Conservation (phyloP, 2,329 filamentous ascomycete genomes). For the Cordyceps cicadae region DNA sequence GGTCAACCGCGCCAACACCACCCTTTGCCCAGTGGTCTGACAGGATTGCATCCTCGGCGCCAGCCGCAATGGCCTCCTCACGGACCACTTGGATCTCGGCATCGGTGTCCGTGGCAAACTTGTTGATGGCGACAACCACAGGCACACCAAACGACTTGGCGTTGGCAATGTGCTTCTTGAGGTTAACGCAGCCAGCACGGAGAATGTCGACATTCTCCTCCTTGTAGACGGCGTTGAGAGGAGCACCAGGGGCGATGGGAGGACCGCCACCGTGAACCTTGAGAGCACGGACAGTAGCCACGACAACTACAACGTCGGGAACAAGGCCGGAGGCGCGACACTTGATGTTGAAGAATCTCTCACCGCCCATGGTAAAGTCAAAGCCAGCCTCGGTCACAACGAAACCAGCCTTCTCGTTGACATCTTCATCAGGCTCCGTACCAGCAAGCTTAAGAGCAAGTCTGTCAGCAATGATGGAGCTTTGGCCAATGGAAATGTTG, state of each 20-base stretch:
- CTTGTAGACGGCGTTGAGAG: slow-evolving; percentile 81
- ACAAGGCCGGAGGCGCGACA: slow-evolving; percentile 88
- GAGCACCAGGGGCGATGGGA: slow-evolving; percentile 78
- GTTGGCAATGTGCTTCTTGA: slow-evolving; percentile 91
- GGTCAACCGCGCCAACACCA: slow-evolving; percentile 78
- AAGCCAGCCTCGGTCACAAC: slow-evolving; percentile 97
- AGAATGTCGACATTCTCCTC: slow-evolving; percentile 91
- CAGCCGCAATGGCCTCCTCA: slow-evolving; percentile 84
- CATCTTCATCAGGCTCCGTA: slow-evolving; percentile 84
- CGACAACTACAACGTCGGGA: slow-evolving; percentile 88
- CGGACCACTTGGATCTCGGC: slow-evolving; percentile 84
- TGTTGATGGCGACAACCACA: slow-evolving; percentile 95
- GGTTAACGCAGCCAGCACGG: slow-evolving; percentile 82
- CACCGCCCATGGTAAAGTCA: slow-evolving; percentile 98
- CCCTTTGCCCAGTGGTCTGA: slow-evolving; percentile 97
- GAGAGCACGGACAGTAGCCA: slow-evolving; percentile 88
- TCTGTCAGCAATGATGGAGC: slow-evolving; percentile 89
- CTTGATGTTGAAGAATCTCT: slow-evolving; percentile 99
- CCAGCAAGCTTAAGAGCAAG: slow-evolving; percentile 92
- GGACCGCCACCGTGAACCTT: slow-evolving; percentile 97
- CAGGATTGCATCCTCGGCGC: slow-evolving; percentile 86
- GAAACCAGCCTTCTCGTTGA: slow-evolving; percentile 75
- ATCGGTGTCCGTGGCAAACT: slow-evolving; percentile 87
- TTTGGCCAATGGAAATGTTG: slow-evolving; percentile 96
- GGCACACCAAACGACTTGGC: slow-evolving; percentile 84